Evolutionary conservation across 352 stramenopile genomes (phyloP), one percentile per base, ranked within the genome.

Genomic region (Phytophthora tubulina): DNA sequence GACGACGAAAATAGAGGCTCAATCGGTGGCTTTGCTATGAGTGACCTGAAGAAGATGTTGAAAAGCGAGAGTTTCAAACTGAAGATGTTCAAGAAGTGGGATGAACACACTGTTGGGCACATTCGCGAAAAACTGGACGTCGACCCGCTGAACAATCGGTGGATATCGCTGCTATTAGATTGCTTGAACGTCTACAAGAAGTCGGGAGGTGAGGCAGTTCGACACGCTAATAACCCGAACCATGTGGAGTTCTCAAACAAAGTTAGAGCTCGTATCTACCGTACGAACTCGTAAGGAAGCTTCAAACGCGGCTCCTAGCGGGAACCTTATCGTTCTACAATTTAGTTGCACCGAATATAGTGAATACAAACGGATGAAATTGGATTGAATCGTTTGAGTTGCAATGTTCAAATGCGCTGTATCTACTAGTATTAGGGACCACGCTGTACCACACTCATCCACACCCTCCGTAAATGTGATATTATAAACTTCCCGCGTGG

Each of bases 41-140:
- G 45, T 33, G 2, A 51, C 2, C 6, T 51, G 4, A 51, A 33
- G 21, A n/a, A 51, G 45, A 51, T 51, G 45, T 21, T 51, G 45
- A 51, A 35, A 15, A 51, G 45, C 21, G 45, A 51, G 6, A 51
- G 45, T 33, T 51, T 51, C 17, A 51, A 51, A 5, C 45, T 51
- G 6, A 3, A 7, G 5, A 51, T 51, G 45, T 51, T 51, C 17
- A 33, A 51, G 17, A 51, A 51, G 9, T 51, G 45, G 45, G 45
- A 51, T 8, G 17, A 5, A 33, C 21, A 51, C 45, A 33, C 6
- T 14, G 45, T 51, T 5, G 45, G 45, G 5, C 45, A 51, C 21
- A 51, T 51, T 5, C 0, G 1, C 0, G 45, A 32, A 51, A 51
- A 51, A 3, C 17, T 51, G 21, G 8, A 33, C 0, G 45, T 33